Evolutionary conservation across 768 basidiomycete species (phyloP), one percentile per base, ranked within the genome.

Genomic region (Lactarius quietus): DNA sequence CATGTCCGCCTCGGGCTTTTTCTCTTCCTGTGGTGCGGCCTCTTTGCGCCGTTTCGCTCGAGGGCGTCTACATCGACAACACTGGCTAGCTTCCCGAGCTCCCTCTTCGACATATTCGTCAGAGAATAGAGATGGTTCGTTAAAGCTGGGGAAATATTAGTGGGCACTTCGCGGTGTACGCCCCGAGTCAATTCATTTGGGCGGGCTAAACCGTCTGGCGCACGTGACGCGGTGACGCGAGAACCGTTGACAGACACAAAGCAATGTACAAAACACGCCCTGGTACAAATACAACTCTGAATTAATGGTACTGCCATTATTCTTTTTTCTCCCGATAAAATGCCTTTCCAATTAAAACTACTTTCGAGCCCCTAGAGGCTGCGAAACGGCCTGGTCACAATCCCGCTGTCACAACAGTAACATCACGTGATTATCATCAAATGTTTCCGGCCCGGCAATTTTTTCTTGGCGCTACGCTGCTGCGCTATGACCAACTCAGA

Each of bases 11-110:
- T 79, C 61, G 77, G 76, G 71, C 85, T 82, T 60, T 79, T 78
- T 45, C 73, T 73, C 72, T 64, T 72, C 76, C 38, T 73, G 72
- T 35, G 73, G 72, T 64, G 75, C 72, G 59, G 74, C 75, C 51
- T 81, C 81, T 71, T 77, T 83, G 70, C 82, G 79, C 74, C 83
- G 78, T 75, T 83, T 85, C 74, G 78, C 74, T 66, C 80, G 83
- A 68, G 81, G 62, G 74, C 78, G 68, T 82, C 81, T 71, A 76
- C 64, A 69, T 79, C 81, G 65, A 78, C 77, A 59, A 74, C 77
- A 45, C 73, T 72, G 70, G 77, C 71, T 62, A 78, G 66, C 69
- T 66, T 72, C 38, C 70, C 81, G 62, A 82, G 76, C 73, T 84
- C 83, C 74, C 83, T 76, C 78, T 84, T 84, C 73, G 78, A 79